phyloP scores from a whole-genome alignment of 1,139 yeast genomes.

The Debaryomyces sp. region DNA sequence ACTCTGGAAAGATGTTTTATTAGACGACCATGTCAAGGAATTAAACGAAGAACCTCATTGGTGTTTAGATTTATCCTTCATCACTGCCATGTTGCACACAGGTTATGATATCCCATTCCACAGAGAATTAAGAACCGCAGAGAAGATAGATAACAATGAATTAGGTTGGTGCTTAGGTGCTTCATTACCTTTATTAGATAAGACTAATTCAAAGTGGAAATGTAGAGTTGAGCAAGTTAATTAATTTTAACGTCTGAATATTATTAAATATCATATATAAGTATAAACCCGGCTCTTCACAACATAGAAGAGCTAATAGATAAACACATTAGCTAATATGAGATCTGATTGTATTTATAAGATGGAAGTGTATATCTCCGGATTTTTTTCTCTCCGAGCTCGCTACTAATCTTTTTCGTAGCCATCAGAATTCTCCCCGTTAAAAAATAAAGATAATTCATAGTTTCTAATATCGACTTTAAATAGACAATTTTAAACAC shows the following conservation, averaged over 20 bases:
- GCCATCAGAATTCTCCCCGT: not conserved
- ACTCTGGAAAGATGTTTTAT: conserved; percentile 64
- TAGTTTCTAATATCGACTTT: not conserved
- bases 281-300: not conserved
- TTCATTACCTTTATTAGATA: conserved; percentile 82
- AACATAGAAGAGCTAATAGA: not conserved
- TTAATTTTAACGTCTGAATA: not conserved
- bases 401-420: not conserved
- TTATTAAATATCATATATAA: not conserved
- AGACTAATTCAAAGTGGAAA: conserved; percentile 63
- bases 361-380: not conserved
- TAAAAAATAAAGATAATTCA: not conserved
- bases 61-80: conserved; percentile 91
- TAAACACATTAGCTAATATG: not conserved
- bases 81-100: conserved; percentile 84
- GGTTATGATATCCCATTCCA: conserved; percentile 93
- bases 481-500: not conserved
- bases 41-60: conserved; percentile 83
- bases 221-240: conserved; percentile 49
- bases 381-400: not conserved
- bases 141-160: conserved; percentile 84
- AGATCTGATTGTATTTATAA: not conserved
- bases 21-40: conserved; percentile 66
- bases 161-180: conserved; percentile 99
- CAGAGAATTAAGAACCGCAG: conserved; percentile 90